These are phyloP conservation scores for Fusarium buxicola DNA, from an alignment of 2,329 filamentous ascomycete genomes.

Conservation along the genomic window DNA sequence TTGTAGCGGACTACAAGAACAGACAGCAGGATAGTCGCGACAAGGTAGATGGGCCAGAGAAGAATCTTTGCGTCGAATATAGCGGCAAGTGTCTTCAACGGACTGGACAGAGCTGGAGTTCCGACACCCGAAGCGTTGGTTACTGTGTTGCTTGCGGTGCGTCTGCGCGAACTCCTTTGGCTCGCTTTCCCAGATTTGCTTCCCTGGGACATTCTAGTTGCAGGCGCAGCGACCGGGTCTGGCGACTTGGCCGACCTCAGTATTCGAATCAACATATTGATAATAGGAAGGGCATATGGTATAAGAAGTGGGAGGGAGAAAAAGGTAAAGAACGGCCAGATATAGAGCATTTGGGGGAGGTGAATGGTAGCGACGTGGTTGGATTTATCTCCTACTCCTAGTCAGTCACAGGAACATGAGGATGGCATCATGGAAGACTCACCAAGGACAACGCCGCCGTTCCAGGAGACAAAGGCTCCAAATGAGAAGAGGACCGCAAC, in stretches of 20 bases:
- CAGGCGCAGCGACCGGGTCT: background rate
- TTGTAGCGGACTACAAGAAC: constrained; percentile 76
- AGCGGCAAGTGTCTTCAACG: constrained; percentile 13
- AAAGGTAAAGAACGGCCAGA: constrained; percentile 90
- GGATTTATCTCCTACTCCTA: constrained; percentile 80
- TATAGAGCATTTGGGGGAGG: constrained; percentile 91
- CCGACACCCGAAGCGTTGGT: background rate
- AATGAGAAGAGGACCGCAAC: constrained; percentile 76
- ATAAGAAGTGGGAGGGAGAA: constrained; percentile 86
- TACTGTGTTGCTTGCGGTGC: background rate
- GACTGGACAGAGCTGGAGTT: constrained; percentile 12
- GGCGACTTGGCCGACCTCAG: background rate
- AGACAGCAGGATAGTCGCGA: constrained; percentile 52
- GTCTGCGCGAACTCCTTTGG: background rate
- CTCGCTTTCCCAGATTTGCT: constrained; percentile 8
- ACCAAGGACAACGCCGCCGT: constrained; percentile 92
- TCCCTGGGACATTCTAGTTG: background rate
- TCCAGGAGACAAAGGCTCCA: constrained; percentile 81
- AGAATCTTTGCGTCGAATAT: constrained; percentile 50
- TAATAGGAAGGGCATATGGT: constrained; percentile 58
- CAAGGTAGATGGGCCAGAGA: constrained; percentile 53
- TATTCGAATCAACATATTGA: constrained; percentile 29
- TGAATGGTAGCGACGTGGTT: constrained; percentile 94
- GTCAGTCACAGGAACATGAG: constrained; percentile 40
- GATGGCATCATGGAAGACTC: constrained; percentile 38